A percentile compares a stretch with the other conserved stretches of the same genome.
Conservation (phyloP, 108 stramenopile species). For the Skeletonema marinoi region DNA sequence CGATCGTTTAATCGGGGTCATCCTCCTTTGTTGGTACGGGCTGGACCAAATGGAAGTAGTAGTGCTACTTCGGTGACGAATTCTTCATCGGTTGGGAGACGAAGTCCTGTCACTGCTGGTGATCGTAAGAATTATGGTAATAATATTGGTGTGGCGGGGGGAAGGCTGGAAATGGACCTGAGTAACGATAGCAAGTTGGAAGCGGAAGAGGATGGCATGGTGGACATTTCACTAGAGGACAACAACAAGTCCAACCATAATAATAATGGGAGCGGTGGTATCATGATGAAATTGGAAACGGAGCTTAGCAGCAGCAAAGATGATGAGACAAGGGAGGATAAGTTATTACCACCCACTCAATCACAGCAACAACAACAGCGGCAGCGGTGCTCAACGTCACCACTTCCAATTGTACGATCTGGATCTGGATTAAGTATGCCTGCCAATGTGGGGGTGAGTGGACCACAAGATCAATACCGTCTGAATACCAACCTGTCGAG, state of each 20-base stretch:
- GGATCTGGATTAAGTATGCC: background rate
- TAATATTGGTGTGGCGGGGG: background rate
- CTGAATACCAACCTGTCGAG: background rate
- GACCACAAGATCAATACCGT: background rate
- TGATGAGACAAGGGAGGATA: background rate
- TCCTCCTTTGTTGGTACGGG: background rate
- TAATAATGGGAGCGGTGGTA: background rate
- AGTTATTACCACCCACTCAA: background rate
- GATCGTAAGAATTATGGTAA: background rate
- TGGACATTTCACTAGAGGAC: background rate
- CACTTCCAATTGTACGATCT: constrained; percentile 1
- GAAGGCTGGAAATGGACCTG: background rate
- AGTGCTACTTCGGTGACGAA: too few relatives aligned
- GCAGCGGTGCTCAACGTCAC: background rate
- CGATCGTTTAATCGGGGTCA: background rate
- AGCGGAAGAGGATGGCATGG: background rate
- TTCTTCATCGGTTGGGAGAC: background rate
- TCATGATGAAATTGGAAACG: background rate
- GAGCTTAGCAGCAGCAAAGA: background rate
- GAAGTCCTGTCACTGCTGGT: background rate
- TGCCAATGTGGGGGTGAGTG: background rate
- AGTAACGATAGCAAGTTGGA: background rate
- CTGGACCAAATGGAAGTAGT: background rate
- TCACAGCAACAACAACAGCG: background rate
- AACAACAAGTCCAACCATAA: background rate